Evolutionary conservation across 768 basidiomycete genomes (phyloP).

Genomic region (Dacryopinax primogenitus): DNA sequence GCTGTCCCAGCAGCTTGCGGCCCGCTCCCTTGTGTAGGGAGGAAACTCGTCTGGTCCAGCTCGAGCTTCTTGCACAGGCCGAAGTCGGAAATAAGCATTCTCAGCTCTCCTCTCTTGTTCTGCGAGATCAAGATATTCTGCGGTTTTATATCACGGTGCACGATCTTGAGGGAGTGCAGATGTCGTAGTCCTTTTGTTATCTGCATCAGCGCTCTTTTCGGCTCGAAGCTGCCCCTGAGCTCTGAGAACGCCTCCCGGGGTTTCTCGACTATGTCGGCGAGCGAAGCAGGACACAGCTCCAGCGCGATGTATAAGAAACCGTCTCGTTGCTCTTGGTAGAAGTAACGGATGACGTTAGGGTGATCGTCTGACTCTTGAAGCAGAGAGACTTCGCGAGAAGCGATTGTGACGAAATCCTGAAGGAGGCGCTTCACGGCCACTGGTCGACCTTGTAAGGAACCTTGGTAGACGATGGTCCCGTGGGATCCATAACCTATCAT

Average conservation of each 20-base stretch:
- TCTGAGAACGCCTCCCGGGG: constrained; percentile 62
- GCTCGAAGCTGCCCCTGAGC: constrained; percentile 63
- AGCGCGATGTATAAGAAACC: constrained; percentile 97
- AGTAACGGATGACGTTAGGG: constrained; percentile 96
- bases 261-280: constrained; percentile 73
- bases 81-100: constrained; percentile 94
- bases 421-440: constrained; percentile 97
- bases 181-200: constrained; percentile 80
- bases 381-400: constrained; percentile 82
- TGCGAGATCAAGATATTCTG: constrained; percentile 88
- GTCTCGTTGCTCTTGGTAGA: constrained; percentile 85
- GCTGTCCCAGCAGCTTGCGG: constrained; percentile 84
- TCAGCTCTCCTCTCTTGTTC: constrained; percentile 46
- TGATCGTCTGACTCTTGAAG: constrained; percentile 97
- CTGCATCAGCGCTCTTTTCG: constrained; percentile 76
- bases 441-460: constrained; percentile 89
- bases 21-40: constrained; percentile 75
- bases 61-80: constrained; percentile 93
- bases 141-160: constrained; percentile 98
- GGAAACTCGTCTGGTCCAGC: constrained; percentile 88
- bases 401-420: constrained; percentile 89
- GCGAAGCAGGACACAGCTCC: constrained; percentile 81
- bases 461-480: constrained; percentile 89
- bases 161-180: constrained; percentile 83
- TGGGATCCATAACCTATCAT: constrained; percentile 83